Conservation (phyloP, 768 basidiomycete genomes). For the Mycena leptocephala region DNA sequence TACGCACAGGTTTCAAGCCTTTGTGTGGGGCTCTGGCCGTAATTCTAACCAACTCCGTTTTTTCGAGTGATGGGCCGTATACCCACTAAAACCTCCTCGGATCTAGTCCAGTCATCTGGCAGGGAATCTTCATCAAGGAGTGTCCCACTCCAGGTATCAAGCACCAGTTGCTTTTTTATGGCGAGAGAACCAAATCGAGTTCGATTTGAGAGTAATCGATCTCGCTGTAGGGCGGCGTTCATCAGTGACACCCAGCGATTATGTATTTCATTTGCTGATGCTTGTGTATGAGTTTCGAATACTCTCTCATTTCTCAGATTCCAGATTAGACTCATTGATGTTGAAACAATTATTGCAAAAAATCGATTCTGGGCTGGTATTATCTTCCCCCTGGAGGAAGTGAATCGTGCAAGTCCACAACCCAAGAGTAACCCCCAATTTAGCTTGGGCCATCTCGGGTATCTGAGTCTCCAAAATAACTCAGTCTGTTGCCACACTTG, state of each 20-base stretch:
- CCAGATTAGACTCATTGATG: slow-evolving; percentile 5
- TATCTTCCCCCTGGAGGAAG: not conserved
- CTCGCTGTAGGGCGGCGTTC: not conserved
- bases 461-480: not conserved
- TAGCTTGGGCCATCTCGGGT: not conserved
- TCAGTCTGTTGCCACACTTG: not conserved
- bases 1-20: no score
- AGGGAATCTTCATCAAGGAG: no score
- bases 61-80: no score
- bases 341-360: not conserved
- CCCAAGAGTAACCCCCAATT: not conserved
- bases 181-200: not conserved
- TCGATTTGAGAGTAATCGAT: not conserved
- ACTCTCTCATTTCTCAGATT: slow-evolving; percentile 1
- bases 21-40: no score
- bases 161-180: not conserved
- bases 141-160: no score
- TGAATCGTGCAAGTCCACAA: not conserved
- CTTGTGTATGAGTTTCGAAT: not conserved
- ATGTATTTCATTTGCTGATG: not conserved
- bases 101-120: no score
- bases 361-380: not conserved
- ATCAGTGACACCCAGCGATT: not conserved
- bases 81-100: no score
- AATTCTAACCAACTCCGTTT: no score